Conservation (phyloP, 345 rosid genomes). For the Citrus reticulata region DNA sequence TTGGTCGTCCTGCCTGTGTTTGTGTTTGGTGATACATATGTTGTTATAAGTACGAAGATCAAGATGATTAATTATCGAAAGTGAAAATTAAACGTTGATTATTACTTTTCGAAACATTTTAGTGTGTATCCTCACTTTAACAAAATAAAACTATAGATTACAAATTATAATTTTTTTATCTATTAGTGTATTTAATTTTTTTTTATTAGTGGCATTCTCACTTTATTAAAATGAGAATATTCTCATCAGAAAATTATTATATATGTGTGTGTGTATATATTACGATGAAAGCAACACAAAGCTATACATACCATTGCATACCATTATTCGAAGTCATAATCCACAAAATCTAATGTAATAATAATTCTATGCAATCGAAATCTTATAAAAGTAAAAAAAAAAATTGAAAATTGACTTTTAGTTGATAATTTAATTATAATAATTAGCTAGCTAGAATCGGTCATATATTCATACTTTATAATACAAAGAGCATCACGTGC, state of each 20-base stretch:
- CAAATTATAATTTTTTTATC: too few species aligned
- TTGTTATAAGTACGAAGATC: neutral
- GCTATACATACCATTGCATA: neutral
- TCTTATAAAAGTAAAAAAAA: neutral
- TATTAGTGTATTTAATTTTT: too few species aligned
- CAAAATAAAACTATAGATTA: too few species aligned
- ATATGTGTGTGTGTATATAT: neutral
- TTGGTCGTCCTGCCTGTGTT: too few species aligned
- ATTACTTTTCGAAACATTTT: too few species aligned
- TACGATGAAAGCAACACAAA: neutral
- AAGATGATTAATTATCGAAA: neutral
- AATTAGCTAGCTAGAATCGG: neutral
- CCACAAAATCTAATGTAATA: neutral
- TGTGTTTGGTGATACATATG: too few species aligned
- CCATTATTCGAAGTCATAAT: neutral
- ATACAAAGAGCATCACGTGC: constrained; percentile 19
- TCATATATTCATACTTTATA: neutral
- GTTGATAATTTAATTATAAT: neutral
- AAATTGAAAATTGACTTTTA: neutral
- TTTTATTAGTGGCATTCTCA: too few species aligned
- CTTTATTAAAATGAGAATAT: too few species aligned
- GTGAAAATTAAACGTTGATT: neutral
- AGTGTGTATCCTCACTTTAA: too few species aligned
- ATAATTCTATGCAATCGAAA: neutral
- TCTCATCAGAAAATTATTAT: too few species aligned